Evolutionary conservation across 805 yeast genomes (phyloP), one percentile per base, ranked within the genome.

Genomic region (Candida railenensis): DNA sequence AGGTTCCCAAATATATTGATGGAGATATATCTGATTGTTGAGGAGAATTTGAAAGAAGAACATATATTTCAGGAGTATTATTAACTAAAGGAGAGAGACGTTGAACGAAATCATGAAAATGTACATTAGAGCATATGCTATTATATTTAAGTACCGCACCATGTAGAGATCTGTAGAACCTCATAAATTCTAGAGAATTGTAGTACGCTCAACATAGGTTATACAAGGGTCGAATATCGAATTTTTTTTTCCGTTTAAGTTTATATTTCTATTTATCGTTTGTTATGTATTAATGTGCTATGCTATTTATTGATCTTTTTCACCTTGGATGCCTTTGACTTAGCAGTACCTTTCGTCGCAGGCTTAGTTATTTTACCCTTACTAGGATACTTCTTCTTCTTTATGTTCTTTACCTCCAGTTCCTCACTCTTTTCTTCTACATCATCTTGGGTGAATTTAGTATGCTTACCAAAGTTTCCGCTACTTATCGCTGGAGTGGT

Each of bases 1-100:
- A 78, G 82, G 58, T 94, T 92, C 60, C 99, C 99, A 1, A 73
- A 76, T 45, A 64, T 94, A 55, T 65, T 94, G 56, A 80, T 92
- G 82, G 84, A 81, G 55, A 79, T 86, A 7, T 90, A 89, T 66
- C 70, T 71, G 44, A 73, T 87, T 52, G 82, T 86, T 22, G 72
- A 72, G 47, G 71, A 72, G 43, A 73, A 82, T 49, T 63, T 89
- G 52, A 67, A 66, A n/a, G 75, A 80, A 20, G 96, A 90, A 55
- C 87, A 80, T 47, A 74, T 78, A 20, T 76, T 88, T 49, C 54
- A 54, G 36, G 73, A 67, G 37, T 72, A 62, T 52, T 69, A 59
- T 47, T 66, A 55, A 53, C 41, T 7, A 11, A 14, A 28, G 14
- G 14, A 28, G 33, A 28, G 33, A 25, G 30, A 25, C 30, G 30